Conservation (phyloP, 1,284 basidiomycete genomes). For the Trametes versicolor region DNA sequence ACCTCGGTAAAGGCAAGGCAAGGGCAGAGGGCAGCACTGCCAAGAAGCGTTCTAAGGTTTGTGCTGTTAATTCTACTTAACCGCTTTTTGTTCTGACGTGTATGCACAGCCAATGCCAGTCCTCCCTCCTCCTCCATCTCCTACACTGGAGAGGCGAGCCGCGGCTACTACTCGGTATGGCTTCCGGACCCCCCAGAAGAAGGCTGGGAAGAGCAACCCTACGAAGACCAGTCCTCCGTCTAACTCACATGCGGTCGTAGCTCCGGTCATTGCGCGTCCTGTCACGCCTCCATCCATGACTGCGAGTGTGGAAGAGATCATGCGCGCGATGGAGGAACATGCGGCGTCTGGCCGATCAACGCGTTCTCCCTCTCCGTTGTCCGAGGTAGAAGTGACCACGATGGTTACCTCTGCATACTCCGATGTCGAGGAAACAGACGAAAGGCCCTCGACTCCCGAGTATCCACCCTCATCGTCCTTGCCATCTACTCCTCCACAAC, state of each 20-base stretch:
- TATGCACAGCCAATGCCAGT: conserved; percentile 41
- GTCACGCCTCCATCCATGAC: conserved; percentile 45
- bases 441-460: conserved; percentile 21
- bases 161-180: conserved; percentile 27
- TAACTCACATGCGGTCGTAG: conserved; percentile 37
- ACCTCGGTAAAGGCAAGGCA: conserved; percentile 20
- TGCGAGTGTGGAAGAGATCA: conserved; percentile 38
- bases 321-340: conserved; percentile 45
- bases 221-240: conserved; percentile 38
- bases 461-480: conserved; percentile 15
- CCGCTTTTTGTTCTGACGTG: not conserved
- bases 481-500: conserved; percentile 21
- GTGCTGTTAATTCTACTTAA: not conserved
- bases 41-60: conserved; percentile 29
- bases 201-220: conserved; percentile 1
- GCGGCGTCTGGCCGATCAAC: conserved; percentile 53
- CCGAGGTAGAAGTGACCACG: conserved; percentile 62
- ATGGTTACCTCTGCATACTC: conserved; percentile 22
- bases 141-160: conserved; percentile 53
- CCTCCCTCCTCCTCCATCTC: conserved; percentile 55
- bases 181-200: conserved; percentile 9
- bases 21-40: conserved; percentile 10
- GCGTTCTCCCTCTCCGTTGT: conserved; percentile 69
- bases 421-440: conserved; percentile 11
- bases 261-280: conserved; percentile 18